Evolutionary conservation across 345 rosid species (phyloP), one percentile per base, ranked within the genome.

Genomic region (Leavenworthia alabamica): DNA sequence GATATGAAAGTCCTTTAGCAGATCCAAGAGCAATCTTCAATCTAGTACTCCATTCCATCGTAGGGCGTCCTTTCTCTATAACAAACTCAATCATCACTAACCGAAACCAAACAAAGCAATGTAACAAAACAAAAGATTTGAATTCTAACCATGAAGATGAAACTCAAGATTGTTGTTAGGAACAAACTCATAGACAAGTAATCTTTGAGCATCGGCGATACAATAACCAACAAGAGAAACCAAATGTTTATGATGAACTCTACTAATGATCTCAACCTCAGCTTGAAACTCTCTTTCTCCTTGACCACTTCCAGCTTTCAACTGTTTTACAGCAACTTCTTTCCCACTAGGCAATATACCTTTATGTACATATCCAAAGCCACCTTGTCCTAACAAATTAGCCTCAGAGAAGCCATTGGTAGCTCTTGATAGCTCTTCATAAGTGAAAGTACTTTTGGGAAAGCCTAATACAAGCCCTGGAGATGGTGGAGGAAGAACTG

Each of bases 1-100:
- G 86, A 71, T 92, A 92, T 4, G 98, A 95, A 37, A 92, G 82
- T 57, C 98, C 98, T 75, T 80, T 92, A 3, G 96, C 95, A 71
- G 98, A 81, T 22, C 96, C 96, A 75, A 86, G 56, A 4, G 98
- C 96, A 64, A 91, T 86, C 75, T 63, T 86, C 60, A 83, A 67
- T 60, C 98, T 83, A 1, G 92, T 77, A 1, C 74, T 54, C 90
- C 90, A 91, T 49, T 81, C 87, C 90, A 88, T 84, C 3, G 81
- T 71, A n/a, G 95, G 97, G 3, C 80, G 77, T 41, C 81, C 90
- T 35, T 79, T 79, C 8, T 78, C 97, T 85, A 81, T 64, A 80
- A 62, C 13, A 37, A 42, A 55, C 33, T 40, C 46, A 43, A 39
- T 39, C 27, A 67, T 57, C 8, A 53, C 44, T 35, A 54, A 37